Percentiles rank a stretch among this genome's conserved stretches.
Conservation (phyloP, 73 alveolate species). For the Stentor roeselii region DNA sequence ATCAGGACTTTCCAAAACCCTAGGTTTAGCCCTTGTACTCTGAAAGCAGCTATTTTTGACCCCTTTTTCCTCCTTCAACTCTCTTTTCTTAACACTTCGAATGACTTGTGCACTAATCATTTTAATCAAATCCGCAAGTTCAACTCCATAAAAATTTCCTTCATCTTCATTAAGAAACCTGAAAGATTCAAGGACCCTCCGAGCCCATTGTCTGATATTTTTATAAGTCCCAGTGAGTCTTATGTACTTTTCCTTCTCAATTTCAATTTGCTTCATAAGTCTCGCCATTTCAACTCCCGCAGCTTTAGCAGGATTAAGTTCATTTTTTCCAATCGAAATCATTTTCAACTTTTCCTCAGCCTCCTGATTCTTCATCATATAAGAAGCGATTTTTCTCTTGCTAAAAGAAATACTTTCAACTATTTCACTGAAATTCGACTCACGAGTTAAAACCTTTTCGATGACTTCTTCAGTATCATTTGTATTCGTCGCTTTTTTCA, state of each 20-base stretch:
- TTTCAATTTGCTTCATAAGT: background rate
- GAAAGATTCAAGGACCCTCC: no score
- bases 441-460: slow-evolving; percentile 57
- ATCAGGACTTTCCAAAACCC: no score
- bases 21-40: no score
- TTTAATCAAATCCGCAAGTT: no score
- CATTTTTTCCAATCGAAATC: background rate
- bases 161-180: no score
- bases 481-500: slow-evolving; percentile 41
- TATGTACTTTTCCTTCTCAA: background rate
- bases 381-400: background rate
- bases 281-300: background rate
- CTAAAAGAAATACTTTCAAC: background rate
- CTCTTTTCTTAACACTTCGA: no score
- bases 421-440: slow-evolving; percentile 50
- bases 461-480: slow-evolving; percentile 61
- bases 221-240: background rate
- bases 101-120: no score
- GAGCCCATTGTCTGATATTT: slow-evolving; percentile 2
- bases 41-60: no score
- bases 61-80: no score
- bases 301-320: slow-evolving; percentile 5
- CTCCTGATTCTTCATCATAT: background rate
- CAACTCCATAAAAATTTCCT: no score
- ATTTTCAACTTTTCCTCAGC: background rate